Evolutionary conservation across 352 stramenopile genomes (phyloP).

Genomic region (Phytophthora citricola): DNA sequence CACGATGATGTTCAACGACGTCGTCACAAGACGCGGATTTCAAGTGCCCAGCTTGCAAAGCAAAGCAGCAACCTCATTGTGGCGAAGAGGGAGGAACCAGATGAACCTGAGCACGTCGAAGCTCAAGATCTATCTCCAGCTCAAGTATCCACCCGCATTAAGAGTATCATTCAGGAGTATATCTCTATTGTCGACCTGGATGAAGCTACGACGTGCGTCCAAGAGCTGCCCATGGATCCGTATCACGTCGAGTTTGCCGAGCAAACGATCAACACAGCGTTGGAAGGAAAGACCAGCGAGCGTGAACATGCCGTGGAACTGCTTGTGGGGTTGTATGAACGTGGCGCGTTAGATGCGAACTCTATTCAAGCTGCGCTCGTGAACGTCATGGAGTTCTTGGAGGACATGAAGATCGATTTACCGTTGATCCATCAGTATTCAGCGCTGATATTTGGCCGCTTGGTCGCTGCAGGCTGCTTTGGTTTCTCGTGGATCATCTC

Average conservation of each 20-base stretch:
- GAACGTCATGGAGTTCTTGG: conserved; percentile 82
- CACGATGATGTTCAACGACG: conserved; percentile 80
- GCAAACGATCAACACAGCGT: conserved; percentile 67
- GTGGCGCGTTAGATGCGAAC: conserved; percentile 65
- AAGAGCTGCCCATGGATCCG: conserved; percentile 62
- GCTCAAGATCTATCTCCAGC: conserved; percentile 34
- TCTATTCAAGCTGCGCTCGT: conserved; percentile 76
- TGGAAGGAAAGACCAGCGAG: conserved; percentile 80
- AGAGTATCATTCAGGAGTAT: conserved; percentile 89
- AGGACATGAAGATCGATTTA: conserved; percentile 89
- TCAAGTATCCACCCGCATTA: conserved; percentile 79
- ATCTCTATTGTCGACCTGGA: conserved; percentile 80
- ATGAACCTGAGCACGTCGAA: conserved; percentile 30
- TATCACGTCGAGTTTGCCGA: conserved; percentile 75
- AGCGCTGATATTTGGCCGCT: conserved; percentile 70
- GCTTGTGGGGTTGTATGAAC: conserved; percentile 79
- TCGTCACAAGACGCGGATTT: conserved; percentile 80
- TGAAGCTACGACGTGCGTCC: conserved; percentile 75
- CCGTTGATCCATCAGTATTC: conserved; percentile 85
- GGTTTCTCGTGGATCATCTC: conserved; percentile 84
- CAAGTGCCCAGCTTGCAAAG: conserved; percentile 80
- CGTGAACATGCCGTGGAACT: conserved; percentile 76
- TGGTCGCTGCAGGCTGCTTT: conserved; percentile 85
- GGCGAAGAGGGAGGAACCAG: conserved; percentile 48
- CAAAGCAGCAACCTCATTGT: conserved; percentile 84